phyloP scores from a whole-genome alignment of 108 stramenopile species.

The Epipyxis sp. region DNA sequence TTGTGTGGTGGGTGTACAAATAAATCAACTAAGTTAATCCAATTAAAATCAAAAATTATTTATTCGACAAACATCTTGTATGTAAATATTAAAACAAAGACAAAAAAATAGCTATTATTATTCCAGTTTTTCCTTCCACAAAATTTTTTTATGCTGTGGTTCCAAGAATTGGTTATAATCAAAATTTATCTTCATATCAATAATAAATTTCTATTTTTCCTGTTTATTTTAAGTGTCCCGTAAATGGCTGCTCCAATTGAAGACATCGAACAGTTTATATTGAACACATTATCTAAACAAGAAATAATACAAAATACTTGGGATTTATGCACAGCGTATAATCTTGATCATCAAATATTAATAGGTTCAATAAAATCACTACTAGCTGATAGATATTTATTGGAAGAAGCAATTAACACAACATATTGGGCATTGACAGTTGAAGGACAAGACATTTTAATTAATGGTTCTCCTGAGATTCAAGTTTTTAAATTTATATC shows the following conservation, averaged over 20 bases:
- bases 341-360: slow-evolving; percentile 69
- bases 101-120: no score
- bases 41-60: no score
- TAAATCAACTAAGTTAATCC: no score
- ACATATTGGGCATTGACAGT: slow-evolving; percentile 64
- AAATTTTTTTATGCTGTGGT: no score
- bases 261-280: slow-evolving; percentile 14
- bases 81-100: no score
- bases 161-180: no score
- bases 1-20: no score
- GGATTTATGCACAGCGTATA: not conserved
- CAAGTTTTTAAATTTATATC: slow-evolving; percentile 42
- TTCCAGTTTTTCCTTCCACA: no score
- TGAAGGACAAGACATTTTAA: slow-evolving; percentile 69
- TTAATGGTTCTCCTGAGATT: slow-evolving; percentile 77
- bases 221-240: no score
- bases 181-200: no score
- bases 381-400: slow-evolving; percentile 71
- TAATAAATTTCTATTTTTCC: no score
- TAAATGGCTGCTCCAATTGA: not conserved
- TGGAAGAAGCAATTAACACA: slow-evolving; percentile 56
- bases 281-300: not conserved
- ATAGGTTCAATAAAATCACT: slow-evolving; percentile 80
- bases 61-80: no score
- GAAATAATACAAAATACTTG: not conserved